Base-by-base conservation (phyloP, 805 yeast genomes). In the Ogataea allantospora region DNA sequence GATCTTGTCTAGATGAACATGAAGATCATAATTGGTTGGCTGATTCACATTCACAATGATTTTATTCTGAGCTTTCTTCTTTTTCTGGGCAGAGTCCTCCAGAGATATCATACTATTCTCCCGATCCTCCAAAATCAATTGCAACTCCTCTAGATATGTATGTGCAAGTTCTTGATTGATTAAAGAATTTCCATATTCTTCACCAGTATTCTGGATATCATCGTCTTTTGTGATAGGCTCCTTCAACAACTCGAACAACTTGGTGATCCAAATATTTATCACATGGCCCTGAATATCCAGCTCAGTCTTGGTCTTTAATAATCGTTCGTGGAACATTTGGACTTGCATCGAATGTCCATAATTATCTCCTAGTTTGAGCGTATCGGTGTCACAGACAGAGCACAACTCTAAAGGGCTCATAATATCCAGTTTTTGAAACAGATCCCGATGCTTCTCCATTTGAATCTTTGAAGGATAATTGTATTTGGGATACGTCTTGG, bases 171-270 rank as follows among this genome's bases (percentile, higher is more conserved):
- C 95, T 58, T 91, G 98, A 31, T 75, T 80, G 27, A 77, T 76
- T 33, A 91, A 65, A 0, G 95, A 80, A 4, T 72, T 73, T 9
- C 77, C 80, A 58, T 89, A 93, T 52, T 88, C 97, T 33, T 78
- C 83, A 10, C 89, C 88, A 35, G 80, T 78, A 3, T 52, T 55
- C 9, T 52, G 51, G 19, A 47, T 58, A 2, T 35, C 46, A 10
- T 46, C 58, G 4, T 39, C 46, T 11, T 32, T 36, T 1, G 51
- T 62, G 6, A 84, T 66, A 0, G 78, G 78, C n/a, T 65, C 66
- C 23, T 64, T 53, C 32, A 85, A 60, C 10, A 77, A 56, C 2
- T 47, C 47, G 4, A 61, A 50, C 35, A 82, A 55, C 11, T 69
- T 64, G 0, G 53, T 52, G 41, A 77, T 54, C 81, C 84, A 77